These are phyloP conservation scores for Backusella tarrabulga DNA, from an alignment of 192 early-diverging fungal species.

Conservation along the genomic window DNA sequence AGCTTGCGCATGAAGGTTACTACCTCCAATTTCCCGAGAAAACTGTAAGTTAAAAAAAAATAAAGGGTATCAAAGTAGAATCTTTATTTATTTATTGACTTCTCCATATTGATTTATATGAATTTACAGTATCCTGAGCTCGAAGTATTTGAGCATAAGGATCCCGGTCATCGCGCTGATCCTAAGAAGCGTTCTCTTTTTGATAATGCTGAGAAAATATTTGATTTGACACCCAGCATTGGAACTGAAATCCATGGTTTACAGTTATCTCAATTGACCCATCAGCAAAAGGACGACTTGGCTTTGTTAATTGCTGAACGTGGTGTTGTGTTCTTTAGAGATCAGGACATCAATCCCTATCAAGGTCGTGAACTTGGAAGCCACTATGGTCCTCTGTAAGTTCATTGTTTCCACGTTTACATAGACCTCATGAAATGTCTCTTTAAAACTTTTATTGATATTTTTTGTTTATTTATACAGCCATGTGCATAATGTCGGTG, in stretches of 20 bases:
- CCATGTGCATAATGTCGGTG: slow-evolving; percentile 26
- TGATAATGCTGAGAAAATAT: slow-evolving; percentile 51
- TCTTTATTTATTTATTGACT: not conserved
- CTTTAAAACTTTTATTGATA: not conserved
- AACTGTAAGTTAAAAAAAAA: not conserved
- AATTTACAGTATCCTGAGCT: slow-evolving; percentile 19
- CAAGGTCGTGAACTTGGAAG: slow-evolving; percentile 53
- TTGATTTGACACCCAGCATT: slow-evolving; percentile 58
- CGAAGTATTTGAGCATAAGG: slow-evolving; percentile 19
- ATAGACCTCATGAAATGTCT: not conserved
- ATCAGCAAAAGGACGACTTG: slow-evolving; percentile 61
- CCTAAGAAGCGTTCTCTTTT: slow-evolving; percentile 56
- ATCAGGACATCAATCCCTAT: slow-evolving; percentile 62
- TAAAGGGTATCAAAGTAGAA: no score
- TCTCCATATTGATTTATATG: not conserved
- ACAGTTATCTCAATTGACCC: slow-evolving; percentile 55
- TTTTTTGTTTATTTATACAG: slow-evolving; percentile 9
- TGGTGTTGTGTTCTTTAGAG: slow-evolving; percentile 68
- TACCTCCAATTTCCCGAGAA: not conserved
- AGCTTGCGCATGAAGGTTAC: not conserved
- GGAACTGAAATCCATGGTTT: slow-evolving; percentile 68
- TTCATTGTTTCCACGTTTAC: not conserved
- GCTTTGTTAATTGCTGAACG: slow-evolving; percentile 64
- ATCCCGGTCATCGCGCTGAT: slow-evolving; percentile 46
- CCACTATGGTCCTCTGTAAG: slow-evolving; percentile 42